Conservation (phyloP, 73 alveolate species). For the Stentor coeruleus region DNA sequence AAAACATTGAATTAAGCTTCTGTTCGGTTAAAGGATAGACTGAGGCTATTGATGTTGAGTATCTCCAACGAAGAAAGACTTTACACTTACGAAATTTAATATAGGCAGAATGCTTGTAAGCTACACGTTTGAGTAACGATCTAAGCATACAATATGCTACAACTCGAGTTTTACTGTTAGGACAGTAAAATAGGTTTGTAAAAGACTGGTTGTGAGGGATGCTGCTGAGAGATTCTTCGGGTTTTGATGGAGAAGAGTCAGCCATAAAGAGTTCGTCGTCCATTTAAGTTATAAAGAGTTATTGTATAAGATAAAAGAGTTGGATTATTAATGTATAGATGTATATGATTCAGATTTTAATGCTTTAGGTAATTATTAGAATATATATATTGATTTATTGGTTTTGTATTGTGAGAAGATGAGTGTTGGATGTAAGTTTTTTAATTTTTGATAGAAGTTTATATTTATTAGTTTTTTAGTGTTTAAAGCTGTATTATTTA, state of each 20-base stretch:
- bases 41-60: not conserved
- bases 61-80: not conserved
- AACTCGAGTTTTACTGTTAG: not conserved
- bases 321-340: too few relatives aligned
- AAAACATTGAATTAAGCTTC: not conserved
- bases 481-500: too few relatives aligned
- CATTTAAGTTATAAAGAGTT: not conserved
- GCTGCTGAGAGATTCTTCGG: not conserved
- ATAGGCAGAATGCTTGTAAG: not conserved
- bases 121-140: not conserved
- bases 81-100: not conserved
- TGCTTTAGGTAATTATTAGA: too few relatives aligned
- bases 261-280: conserved; percentile 25
- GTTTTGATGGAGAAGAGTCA: conserved; percentile 15
- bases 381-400: too few relatives aligned
- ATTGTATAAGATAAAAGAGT: too few relatives aligned
- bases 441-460: too few relatives aligned
- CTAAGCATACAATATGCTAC: not conserved
- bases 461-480: too few relatives aligned
- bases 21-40: not conserved
- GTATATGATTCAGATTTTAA: too few relatives aligned
- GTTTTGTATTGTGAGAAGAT: too few relatives aligned
- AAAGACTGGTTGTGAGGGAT: not conserved
- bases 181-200: not conserved
- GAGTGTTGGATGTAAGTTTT: too few relatives aligned